Conservation (phyloP, 2,329 filamentous ascomycete genomes). For the Calcarisporium arbuscula region DNA sequence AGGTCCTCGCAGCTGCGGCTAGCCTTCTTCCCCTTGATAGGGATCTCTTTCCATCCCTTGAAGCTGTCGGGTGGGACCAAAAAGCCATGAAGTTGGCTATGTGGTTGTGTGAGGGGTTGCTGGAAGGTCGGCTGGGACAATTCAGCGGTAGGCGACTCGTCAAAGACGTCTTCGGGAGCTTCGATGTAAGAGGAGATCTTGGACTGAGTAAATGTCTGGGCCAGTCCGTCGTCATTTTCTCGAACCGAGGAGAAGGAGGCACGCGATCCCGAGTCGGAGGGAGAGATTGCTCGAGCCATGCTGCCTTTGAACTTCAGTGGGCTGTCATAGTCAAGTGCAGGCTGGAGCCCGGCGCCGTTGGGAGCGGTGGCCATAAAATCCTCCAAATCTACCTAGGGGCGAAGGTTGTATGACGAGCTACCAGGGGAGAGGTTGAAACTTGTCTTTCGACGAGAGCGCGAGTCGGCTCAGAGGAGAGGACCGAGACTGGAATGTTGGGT, state of each 20-base stretch:
- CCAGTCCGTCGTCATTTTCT: conserved; percentile 51
- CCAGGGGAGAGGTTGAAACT: background rate
- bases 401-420: background rate
- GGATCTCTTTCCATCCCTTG: conserved; percentile 57
- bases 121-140: conserved; percentile 40
- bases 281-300: conserved; percentile 31
- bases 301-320: conserved; percentile 28
- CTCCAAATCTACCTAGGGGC: conserved; percentile 6
- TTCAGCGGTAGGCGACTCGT: conserved; percentile 37
- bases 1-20: conserved; percentile 58
- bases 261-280: conserved; percentile 35
- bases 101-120: conserved; percentile 47
- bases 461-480: background rate
- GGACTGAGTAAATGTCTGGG: conserved; percentile 57
- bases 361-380: conserved; percentile 17
- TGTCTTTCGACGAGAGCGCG: background rate
- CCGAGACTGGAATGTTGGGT: background rate
- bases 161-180: conserved; percentile 45
- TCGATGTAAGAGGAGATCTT: conserved; percentile 55
- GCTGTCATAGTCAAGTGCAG: conserved; percentile 26
- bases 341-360: conserved; percentile 19
- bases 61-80: conserved; percentile 54
- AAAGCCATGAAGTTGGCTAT: conserved; percentile 51
- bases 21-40: conserved; percentile 50
- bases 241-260: conserved; percentile 58